Base-by-base conservation (phyloP, 2,329 filamentous ascomycete genomes). In the Capronia americana region DNA sequence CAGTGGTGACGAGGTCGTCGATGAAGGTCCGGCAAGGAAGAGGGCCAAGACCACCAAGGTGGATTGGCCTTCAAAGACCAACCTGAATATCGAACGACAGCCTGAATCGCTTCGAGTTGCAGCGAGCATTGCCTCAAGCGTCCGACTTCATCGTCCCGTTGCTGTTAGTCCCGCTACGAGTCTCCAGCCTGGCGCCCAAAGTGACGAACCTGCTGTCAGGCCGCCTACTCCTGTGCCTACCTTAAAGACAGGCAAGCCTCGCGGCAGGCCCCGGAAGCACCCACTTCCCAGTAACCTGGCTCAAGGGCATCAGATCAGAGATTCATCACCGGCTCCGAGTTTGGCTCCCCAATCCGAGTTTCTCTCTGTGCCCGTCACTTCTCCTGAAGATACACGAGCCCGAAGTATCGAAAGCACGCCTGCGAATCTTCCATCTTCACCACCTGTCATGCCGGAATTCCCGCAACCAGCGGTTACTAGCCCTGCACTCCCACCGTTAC, bases 41-140 rank as follows among this genome's bases (percentile, higher is more conserved):
- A 86, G 93, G 73, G 93, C 89, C 38, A 95, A 92, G 74, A 87
- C 90, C 26, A 92, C 88, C 23, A 87, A 90, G 74, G 86, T 89
- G 12, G 87, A 91, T 69, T 90, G 88, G 80, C 88, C 88, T n/a
- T 88, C 89, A 58, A 90, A 87, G 71, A 86, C 77, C 85, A 68
- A 87, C 87, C 24, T 91, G 71, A 82, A 82, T 64, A 82, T 97
- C 73, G 91, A 90, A 59, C 85, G 87, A 46, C 88, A 88, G 32
- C 86, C 88, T 10, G 92, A 95, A 57, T 96, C 92, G 3, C 82
- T 98, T 28, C 87, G 93, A 57, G 92, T 97, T n/a, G 90, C 92
- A 67, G 94, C 94, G 55, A 96, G 92, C 76, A 96, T 92, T 17
- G 90, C 93, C 53, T 92, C 92, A 50, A 97, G 93, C 4, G 84